These are phyloP conservation scores for Breynia disticha DNA, from an alignment of 441 rosid genomes.

Conservation along the genomic window DNA sequence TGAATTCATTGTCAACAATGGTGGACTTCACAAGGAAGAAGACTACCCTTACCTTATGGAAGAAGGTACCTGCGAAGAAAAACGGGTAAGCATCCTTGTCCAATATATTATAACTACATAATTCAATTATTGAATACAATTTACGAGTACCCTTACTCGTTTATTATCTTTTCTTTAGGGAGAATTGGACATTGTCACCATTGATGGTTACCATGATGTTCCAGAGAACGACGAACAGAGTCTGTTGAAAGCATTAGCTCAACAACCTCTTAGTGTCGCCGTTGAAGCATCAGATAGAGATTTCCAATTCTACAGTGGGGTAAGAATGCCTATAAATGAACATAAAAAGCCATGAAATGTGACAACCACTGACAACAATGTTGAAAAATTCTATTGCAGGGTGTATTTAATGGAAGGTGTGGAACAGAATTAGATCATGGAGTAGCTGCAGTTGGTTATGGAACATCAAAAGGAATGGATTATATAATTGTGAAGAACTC, in stretches of 20 bases:
- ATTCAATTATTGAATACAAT: no score
- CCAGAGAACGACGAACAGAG: constrained; percentile 59
- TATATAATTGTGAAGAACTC: constrained; percentile 82
- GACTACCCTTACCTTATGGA: constrained; percentile 95
- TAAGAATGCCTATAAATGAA: constrained; percentile 14
- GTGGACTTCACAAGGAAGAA: constrained; percentile 76
- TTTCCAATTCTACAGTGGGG: constrained; percentile 92
- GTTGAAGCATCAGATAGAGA: constrained; percentile 92
- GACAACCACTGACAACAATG: not conserved
- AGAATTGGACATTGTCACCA: constrained; percentile 46
- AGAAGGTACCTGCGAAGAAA: constrained; percentile 69
- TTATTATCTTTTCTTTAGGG: constrained; percentile 27
- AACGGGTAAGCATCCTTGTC: constrained; percentile 28
- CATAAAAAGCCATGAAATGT: no score
- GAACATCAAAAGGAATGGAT: constrained; percentile 52
- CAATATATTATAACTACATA: no score
- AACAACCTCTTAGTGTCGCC: constrained; percentile 89
- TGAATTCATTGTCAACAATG: constrained; percentile 52
- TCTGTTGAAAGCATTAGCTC: constrained; percentile 69
- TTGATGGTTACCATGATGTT: constrained; percentile 71
- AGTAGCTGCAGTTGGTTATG: constrained; percentile 92
- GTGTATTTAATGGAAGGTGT: constrained; percentile 74
- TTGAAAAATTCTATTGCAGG: constrained; percentile 30
- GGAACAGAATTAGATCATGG: constrained; percentile 79
- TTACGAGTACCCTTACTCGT: no score